Conservation (phyloP, 345 rosid species). For the Geranium brycei region DNA sequence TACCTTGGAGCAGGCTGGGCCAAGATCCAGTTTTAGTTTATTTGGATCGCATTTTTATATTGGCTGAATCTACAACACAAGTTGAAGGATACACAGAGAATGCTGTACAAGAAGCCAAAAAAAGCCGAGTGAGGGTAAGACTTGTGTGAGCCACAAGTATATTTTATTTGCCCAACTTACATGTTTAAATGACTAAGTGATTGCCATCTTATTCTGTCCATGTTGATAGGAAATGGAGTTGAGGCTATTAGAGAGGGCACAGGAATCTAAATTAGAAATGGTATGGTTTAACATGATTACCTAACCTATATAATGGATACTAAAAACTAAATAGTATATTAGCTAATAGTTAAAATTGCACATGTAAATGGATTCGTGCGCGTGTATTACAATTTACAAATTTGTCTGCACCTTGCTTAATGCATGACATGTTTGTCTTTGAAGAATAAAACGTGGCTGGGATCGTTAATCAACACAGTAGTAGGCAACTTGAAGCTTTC, state of each 20-base stretch:
- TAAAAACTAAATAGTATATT: too few relatives aligned
- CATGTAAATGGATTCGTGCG: background rate
- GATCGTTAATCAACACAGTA: constrained; percentile 82
- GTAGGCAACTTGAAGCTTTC: constrained; percentile 95
- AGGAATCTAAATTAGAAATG: constrained; percentile 61
- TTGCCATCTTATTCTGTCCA: constrained; percentile 13
- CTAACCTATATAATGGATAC: too few relatives aligned
- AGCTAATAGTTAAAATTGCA: background rate
- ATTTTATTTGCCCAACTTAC: constrained; percentile 3
- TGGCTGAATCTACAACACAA: constrained; percentile 78
- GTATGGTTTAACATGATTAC: constrained; percentile 23
- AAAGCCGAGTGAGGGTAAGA: constrained; percentile 71
- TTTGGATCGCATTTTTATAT: constrained; percentile 75
- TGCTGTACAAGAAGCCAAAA: constrained; percentile 81
- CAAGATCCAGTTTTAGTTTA: constrained; percentile 89
- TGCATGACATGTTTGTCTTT: constrained; percentile 20
- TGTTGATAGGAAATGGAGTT: constrained; percentile 71
- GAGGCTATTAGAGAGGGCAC: constrained; percentile 58
- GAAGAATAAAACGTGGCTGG: constrained; percentile 93
- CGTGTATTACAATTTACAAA: background rate
- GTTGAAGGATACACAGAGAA: constrained; percentile 75
- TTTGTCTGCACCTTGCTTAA: constrained; percentile 13
- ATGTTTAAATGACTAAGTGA: constrained; percentile 8
- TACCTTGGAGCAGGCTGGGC: constrained; percentile 98
- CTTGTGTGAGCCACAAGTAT: constrained; percentile 10